Conservation (phyloP, 768 basidiomycete genomes). For the button mushroom (Agaricus bisporus) region DNA sequence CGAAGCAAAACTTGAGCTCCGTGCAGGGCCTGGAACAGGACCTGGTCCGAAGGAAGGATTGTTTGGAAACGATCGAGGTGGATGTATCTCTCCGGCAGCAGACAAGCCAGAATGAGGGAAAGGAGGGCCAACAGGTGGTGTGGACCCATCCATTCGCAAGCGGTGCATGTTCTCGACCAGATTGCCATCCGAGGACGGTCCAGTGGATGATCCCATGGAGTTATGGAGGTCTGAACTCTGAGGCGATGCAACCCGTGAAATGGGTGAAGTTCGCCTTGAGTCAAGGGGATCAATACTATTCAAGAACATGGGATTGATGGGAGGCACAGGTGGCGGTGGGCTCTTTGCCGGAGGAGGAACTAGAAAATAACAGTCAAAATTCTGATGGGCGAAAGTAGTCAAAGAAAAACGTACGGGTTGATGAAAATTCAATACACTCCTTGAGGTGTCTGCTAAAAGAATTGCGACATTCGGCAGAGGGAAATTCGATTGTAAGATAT, state of each 20-base stretch:
- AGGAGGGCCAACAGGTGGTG: not conserved
- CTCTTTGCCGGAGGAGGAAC: constrained; percentile 56
- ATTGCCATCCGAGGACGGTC: constrained; percentile 7
- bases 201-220: constrained; percentile 8
- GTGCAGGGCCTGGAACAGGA: constrained; percentile 28
- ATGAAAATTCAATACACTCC: constrained; percentile 82
- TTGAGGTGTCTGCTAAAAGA: constrained; percentile 62
- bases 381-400: not conserved
- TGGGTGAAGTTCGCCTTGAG: constrained; percentile 4
- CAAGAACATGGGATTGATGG: constrained; percentile 27
- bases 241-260: constrained; percentile 6
- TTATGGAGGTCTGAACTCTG: constrained; percentile 11
- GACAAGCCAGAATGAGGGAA: constrained; percentile 8
- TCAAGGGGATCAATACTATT: not conserved
- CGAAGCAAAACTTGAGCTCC: constrained; percentile 29
- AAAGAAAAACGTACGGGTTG: constrained; percentile 48
- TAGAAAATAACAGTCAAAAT: constrained; percentile 16
- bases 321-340: constrained; percentile 63
- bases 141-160: constrained; percentile 8
- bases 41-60: constrained; percentile 27
- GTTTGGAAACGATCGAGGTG: constrained; percentile 27
- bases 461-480: constrained; percentile 54
- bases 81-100: constrained; percentile 14
- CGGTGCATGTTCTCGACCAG: constrained; percentile 7
- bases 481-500: constrained; percentile 58